Evolutionary conservation across 768 basidiomycete species (phyloP), one percentile per base, ranked within the genome.

Genomic region (Tylopilus sp.): DNA sequence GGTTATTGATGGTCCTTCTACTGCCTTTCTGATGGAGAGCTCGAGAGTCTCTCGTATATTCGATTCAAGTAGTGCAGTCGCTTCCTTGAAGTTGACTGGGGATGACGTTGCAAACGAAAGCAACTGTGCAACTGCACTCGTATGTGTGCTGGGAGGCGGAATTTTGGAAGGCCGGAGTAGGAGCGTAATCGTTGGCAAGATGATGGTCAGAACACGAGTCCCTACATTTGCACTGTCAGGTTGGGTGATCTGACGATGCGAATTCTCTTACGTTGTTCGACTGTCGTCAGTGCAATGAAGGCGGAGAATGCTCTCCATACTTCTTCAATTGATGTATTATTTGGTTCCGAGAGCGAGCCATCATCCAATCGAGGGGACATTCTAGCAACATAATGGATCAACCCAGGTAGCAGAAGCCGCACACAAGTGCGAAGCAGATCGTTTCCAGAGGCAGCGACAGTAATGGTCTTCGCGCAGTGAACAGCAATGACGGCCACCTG

Each of bases 381-480:
- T 54, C 80, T 84, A 11, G 87, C 86, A 25, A 94, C 72, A 61
- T 85, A 90, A 56, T 84, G 85, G n/a, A 98, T 82, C 53, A 96
- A 71, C 1, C 84, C 86, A 0, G 94, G 92, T 6, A 98, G 67
- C 16, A 98, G 74, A 38, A 88, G 75, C 44, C 82, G 78, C 8
- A 81, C 76, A 58, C 88, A 91, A 53, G 87, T 83, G 16, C 84
- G 82, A 21, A 98, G 79, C 12, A 86, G 70, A 1, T 80, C 71
- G 48, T 82, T 85, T 5, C 84, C 86, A 3, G 84, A 73, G 0
- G 92, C 87, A 3, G 94, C 85, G 6, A 82, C 68, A 31, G 92
- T 78, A 37, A 98, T 72, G 0, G 94, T 95, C 64, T 89, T 90
- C 2, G 89, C 83, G 62, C 96, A 98, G 61, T 98, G 92, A 3